Conservation (phyloP, 805 yeast genomes). For the Sungouiella thailandica region DNA sequence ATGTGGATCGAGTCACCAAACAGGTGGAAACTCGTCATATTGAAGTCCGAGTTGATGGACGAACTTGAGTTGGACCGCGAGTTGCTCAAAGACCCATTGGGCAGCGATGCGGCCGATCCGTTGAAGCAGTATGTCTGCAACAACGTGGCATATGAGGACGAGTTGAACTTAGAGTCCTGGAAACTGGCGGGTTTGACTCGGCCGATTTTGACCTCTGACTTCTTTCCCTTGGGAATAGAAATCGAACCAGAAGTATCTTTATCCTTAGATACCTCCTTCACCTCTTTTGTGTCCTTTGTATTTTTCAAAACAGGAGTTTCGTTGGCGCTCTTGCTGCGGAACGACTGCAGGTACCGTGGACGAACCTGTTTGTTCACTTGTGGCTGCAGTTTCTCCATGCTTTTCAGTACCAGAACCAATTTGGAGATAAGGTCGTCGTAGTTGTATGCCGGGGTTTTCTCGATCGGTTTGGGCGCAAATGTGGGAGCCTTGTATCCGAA, state of each 20-base stretch:
- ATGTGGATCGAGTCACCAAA: slow-evolving; percentile 30
- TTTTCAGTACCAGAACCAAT: no score
- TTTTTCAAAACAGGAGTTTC: slow-evolving; percentile 2
- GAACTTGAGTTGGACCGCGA: slow-evolving; percentile 9
- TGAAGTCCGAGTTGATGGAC: slow-evolving; percentile 15
- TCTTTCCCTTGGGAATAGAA: slow-evolving; percentile 4
- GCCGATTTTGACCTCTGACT: neutral
- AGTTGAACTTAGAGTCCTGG: slow-evolving; percentile 15
- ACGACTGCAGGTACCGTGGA: no score
- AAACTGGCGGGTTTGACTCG: no score
- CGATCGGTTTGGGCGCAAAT: neutral
- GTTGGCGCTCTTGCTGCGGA: no score
- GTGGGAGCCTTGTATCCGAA: slow-evolving; percentile 10
- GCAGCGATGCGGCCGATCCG: slow-evolving; percentile 14
- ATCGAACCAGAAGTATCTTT: no score
- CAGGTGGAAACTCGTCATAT: slow-evolving; percentile 26
- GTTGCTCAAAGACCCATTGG: slow-evolving; percentile 6
- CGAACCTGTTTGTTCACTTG: no score
- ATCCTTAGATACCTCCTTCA: no score
- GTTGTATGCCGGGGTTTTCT: neutral
- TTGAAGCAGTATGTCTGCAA: slow-evolving; percentile 34
- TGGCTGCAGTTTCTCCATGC: no score
- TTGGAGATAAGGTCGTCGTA: neutral
- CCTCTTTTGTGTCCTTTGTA: no score
- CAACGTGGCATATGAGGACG: slow-evolving; percentile 29